phyloP scores from a whole-genome alignment of 257 asterid species.

The Solanum sitiens region DNA sequence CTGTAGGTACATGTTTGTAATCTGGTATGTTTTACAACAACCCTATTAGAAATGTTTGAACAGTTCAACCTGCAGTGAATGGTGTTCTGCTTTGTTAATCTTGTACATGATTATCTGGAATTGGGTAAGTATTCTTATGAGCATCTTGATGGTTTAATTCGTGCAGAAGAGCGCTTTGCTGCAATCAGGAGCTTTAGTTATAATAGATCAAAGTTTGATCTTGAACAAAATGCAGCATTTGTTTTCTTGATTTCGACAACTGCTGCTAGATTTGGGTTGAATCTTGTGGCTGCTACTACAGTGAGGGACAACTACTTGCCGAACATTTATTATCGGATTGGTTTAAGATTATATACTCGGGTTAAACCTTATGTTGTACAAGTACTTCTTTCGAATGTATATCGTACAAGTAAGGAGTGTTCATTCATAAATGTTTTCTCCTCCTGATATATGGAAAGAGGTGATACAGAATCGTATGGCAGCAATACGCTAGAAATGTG shows the following conservation, averaged over 20 bases:
- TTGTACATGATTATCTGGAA: no score
- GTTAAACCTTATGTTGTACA: no score
- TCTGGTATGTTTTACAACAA: no score
- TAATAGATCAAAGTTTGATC: conserved; percentile 14
- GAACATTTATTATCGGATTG: neutral
- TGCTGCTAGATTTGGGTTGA: conserved; percentile 96
- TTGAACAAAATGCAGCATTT: conserved; percentile 36
- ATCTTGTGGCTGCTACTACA: conserved; percentile 95
- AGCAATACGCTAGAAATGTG: no score
- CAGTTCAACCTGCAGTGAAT: no score
- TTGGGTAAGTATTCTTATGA: conserved; percentile 76
- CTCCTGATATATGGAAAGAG: neutral
- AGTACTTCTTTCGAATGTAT: neutral
- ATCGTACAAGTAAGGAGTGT: neutral
- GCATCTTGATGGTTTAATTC: conserved; percentile 91
- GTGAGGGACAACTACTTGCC: conserved; percentile 16
- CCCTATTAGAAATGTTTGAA: no score
- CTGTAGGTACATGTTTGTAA: conserved; percentile 45
- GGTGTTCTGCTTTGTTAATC: no score
- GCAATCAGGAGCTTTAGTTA: conserved; percentile 85
- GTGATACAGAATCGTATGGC: no score
- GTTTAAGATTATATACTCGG: neutral
- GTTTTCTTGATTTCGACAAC: conserved; percentile 86
- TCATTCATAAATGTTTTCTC: neutral
- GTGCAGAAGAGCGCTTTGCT: conserved; percentile 94